Evolutionary conservation across 2,329 filamentous ascomycete species (phyloP).

Genomic region (Calonectria pseudoreteaudii): DNA sequence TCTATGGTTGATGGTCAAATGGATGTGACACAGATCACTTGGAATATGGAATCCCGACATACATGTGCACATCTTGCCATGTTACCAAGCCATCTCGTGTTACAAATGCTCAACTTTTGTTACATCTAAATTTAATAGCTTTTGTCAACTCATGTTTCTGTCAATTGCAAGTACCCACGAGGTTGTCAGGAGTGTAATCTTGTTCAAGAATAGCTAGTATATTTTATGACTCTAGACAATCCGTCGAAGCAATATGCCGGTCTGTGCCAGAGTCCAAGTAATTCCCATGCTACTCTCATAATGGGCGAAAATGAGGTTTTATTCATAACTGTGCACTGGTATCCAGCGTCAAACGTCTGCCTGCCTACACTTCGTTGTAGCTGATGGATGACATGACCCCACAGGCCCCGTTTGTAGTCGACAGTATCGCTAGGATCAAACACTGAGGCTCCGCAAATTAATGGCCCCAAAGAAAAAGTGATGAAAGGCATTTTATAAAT

Average conservation of each 20-base stretch:
- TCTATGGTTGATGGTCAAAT: no score
- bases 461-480: not conserved
- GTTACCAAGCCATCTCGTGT: no score
- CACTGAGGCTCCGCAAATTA: not conserved
- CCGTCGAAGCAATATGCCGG: not conserved
- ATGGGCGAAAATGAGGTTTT: not conserved
- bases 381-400: not conserved
- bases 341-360: not conserved
- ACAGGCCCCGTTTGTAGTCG: accelerated
- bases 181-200: no score
- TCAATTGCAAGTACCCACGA: no score
- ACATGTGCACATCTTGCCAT: no score
- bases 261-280: not conserved
- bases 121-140: no score
- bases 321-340: not conserved
- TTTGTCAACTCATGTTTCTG: no score
- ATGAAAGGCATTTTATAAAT: not conserved
- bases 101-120: no score
- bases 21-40: no score
- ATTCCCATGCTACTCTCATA: not conserved
- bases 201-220: no score
- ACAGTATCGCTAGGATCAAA: no score
- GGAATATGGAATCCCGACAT: no score
- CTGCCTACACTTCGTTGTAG: not conserved
- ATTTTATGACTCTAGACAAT: not conserved